Evolutionary conservation across 352 stramenopile species (phyloP).

Genomic region (Phytophthora vignae): DNA sequence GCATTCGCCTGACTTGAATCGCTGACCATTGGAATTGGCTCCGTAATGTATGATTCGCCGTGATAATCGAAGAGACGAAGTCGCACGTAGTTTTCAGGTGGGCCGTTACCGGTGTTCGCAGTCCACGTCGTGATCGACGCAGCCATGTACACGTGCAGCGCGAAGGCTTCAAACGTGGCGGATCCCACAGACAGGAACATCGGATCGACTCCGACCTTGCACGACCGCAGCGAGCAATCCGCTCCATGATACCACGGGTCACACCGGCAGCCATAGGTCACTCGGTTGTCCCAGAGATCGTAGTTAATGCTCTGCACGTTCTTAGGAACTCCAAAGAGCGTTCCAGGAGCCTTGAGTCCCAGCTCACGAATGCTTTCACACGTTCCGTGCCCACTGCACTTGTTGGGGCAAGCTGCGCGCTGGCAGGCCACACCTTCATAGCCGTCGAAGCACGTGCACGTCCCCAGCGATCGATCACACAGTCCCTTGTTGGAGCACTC

Average conservation of each 20-base stretch:
- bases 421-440: constrained; percentile 92
- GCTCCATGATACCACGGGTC: constrained; percentile 89
- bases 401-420: constrained; percentile 71
- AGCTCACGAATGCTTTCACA: constrained; percentile 78
- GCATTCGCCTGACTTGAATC: neutral
- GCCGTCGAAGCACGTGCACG: constrained; percentile 91
- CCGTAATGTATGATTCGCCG: constrained; percentile 73
- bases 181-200: constrained; percentile 57
- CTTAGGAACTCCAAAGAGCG: constrained; percentile 41
- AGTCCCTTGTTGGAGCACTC: constrained; percentile 95
- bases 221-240: constrained; percentile 76
- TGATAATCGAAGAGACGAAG: constrained; percentile 76
- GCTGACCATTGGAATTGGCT: constrained; percentile 24
- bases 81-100: constrained; percentile 37
- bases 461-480: constrained; percentile 85
- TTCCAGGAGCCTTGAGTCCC: constrained; percentile 53
- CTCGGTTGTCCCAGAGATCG: constrained; percentile 86
- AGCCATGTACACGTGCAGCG: constrained; percentile 1
- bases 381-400: constrained; percentile 75
- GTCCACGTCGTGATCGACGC: neutral
- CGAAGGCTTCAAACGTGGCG: constrained; percentile 59
- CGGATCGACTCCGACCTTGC: constrained; percentile 78
- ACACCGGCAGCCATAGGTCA: constrained; percentile 89
- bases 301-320: constrained; percentile 35
- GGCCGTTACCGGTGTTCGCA: neutral